A percentile compares a stretch with the other conserved stretches of the same genome.
phyloP scores from a whole-genome alignment of 2,329 filamentous ascomycete species.

The Penicillium sp. region DNA sequence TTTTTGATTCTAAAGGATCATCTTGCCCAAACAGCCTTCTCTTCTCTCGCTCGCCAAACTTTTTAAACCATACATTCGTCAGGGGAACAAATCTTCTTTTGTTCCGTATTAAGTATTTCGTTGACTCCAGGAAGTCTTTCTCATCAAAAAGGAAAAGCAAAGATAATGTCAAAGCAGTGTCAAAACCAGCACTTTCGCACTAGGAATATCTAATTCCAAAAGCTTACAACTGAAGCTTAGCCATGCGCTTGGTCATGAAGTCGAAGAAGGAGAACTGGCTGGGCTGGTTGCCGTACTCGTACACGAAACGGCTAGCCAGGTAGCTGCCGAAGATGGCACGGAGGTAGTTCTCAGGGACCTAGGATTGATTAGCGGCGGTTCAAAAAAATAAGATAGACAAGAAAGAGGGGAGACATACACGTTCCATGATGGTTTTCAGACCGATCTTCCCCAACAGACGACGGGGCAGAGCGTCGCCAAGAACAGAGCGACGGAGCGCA shows the following conservation, averaged over 20 bases:
- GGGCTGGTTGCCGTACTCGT: constrained; percentile 87
- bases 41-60: constrained; percentile 1
- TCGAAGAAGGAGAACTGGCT: constrained; percentile 98
- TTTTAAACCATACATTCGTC: constrained; percentile 16
- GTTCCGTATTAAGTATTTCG: constrained; percentile 14
- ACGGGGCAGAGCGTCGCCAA: constrained; percentile 81
- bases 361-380: constrained; percentile 21
- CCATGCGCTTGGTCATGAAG: constrained; percentile 56
- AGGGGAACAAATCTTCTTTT: constrained; percentile 9
- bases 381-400: neutral
- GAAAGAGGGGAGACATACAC: constrained; percentile 54
- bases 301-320: constrained; percentile 92
- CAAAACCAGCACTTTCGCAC: neutral
- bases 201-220: constrained; percentile 7
- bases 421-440: constrained; percentile 77
- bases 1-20: constrained; percentile 4
- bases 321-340: constrained; percentile 95
- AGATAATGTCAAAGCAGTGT: constrained; percentile 1
- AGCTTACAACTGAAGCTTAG: constrained; percentile 30
- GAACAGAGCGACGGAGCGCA: constrained; percentile 71
- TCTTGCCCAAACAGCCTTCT: neutral
- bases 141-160: neutral
- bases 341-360: constrained; percentile 88
- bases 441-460: constrained; percentile 87
- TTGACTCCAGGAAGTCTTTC: constrained; percentile 5